Evolutionary conservation across 805 yeast genomes (phyloP), one percentile per base, ranked within the genome.

Genomic region (Helenozyma rhizophorensis): DNA sequence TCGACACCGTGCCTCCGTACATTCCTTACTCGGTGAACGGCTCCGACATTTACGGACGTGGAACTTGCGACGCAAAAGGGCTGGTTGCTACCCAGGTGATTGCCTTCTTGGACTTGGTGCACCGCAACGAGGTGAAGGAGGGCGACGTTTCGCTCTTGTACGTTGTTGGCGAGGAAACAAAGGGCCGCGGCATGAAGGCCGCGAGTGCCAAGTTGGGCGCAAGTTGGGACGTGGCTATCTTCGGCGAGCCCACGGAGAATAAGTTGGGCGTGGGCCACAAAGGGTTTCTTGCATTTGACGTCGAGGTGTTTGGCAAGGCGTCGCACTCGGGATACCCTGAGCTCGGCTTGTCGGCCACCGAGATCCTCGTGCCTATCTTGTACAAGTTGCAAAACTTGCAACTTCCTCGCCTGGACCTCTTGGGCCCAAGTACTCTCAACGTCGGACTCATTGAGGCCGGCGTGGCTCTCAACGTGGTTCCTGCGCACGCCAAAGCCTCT

Each of bases 161-260:
- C 49, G 88, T 80, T 5, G 81, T 80, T n/a, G 83, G 80, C 3
- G 89, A 81, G 52, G 89, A 81, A 49, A 60, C 65, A n/a, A 71
- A 70, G 24, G 88, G 87, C 14, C 54, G 56, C 15, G 89, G 89
- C 10, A 80, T 80, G 84, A 45, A 30, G 18, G 36, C 48, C 11
- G 80, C 74, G 3, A 54, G 64, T 42, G 48, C 53, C 2, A 37
- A 53, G 3, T 51, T 74, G 17, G 61, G 66, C 14, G 65, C 64
- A 8, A 49, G 54, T 7, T 80, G 84, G 84, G 73, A 74, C 9
- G 45, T 73, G 8, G 87, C 72, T 11, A 67, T 82, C 19, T 81
- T 80, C 56, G 88, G 88, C 9, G 89, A 81, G 52, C 89, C 89
- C 9, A 81, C 89, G 0, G 86, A 80, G 43, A 62, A 72, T 50